phyloP scores from a whole-genome alignment of 176 grass and related monocot genomes.

The Eleusine coracana region DNA sequence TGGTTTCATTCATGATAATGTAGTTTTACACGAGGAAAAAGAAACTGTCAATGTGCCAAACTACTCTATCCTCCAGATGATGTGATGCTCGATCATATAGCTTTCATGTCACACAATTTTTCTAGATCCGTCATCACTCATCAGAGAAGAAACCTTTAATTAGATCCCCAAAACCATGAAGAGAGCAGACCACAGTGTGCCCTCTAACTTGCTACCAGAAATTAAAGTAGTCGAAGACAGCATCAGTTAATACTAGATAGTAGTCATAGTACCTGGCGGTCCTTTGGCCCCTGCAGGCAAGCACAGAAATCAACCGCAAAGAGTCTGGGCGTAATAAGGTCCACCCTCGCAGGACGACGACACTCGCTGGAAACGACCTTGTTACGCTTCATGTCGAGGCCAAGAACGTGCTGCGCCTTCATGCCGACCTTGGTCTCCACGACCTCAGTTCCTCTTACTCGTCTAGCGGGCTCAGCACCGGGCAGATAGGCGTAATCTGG shows the following conservation, averaged over 20 bases:
- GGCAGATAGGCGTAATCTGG: background rate
- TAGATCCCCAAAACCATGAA: too few species aligned
- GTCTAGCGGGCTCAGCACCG: background rate
- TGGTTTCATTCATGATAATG: too few species aligned
- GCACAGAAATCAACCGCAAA: background rate
- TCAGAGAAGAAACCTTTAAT: too few species aligned
- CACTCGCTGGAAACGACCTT: background rate
- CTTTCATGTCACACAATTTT: too few species aligned
- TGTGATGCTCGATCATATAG: too few species aligned
- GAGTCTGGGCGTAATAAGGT: background rate
- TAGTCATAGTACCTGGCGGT: conserved; percentile 3
- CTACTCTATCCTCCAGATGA: too few species aligned
- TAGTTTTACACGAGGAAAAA: too few species aligned
- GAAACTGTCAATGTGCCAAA: too few species aligned
- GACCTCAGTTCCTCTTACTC: background rate
- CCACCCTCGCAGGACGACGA: background rate
- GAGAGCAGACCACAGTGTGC: too few species aligned
- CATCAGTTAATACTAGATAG: background rate
- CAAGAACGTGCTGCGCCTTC: conserved; percentile 5
- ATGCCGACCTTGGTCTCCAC: background rate
- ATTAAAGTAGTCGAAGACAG: too few species aligned
- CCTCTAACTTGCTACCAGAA: too few species aligned
- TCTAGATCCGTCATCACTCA: too few species aligned
- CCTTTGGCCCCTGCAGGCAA: background rate
- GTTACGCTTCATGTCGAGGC: background rate